Percentiles rank a stretch among this genome's conserved stretches.
phyloP scores from a whole-genome alignment of 2,329 filamentous ascomycete genomes.

The Microcyclosporella mali region DNA sequence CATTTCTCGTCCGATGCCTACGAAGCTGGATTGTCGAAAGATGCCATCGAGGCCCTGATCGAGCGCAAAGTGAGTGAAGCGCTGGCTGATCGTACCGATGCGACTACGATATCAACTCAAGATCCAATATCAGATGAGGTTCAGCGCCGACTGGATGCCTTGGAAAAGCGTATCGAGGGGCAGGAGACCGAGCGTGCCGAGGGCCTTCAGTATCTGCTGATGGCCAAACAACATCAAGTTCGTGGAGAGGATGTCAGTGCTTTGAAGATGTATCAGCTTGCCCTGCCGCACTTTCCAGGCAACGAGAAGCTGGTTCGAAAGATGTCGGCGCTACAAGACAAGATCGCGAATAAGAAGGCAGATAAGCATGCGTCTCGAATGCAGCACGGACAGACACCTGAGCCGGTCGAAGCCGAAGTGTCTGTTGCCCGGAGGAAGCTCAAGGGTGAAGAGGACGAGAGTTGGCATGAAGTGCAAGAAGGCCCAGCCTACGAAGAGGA shows the following conservation, averaged over 20 bases:
- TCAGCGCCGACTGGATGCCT: conserved; percentile 70
- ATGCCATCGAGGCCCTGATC: conserved; percentile 82
- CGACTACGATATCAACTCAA: conserved; percentile 14
- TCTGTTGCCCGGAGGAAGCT: conserved; percentile 9
- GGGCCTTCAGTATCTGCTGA: conserved; percentile 77
- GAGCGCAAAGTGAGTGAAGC: conserved; percentile 89
- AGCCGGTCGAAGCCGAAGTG: conserved; percentile 5
- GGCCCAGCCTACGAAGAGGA: conserved; percentile 33
- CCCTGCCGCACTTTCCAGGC: conserved; percentile 75
- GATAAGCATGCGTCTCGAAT: conserved; percentile 11
- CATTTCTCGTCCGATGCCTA: conserved; percentile 24
- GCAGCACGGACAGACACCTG: conserved; percentile 2
- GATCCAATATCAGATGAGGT: conserved; percentile 63
- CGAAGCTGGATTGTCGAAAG: conserved; percentile 42
- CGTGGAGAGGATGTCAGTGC: conserved; percentile 72
- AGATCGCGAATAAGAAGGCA: conserved; percentile 39
- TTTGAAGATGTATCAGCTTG: conserved; percentile 78
- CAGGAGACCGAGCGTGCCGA: conserved; percentile 70
- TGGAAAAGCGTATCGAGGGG: conserved; percentile 77
- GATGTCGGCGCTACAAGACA: conserved; percentile 50
- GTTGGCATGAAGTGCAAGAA: conserved; percentile 34
- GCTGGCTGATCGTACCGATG: conserved; percentile 63
- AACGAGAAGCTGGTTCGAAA: conserved; percentile 66
- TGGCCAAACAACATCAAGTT: conserved; percentile 85
- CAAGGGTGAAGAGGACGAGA: conserved; percentile 35